Conservation (phyloP, 345 rosid species). For the Pistacia atlantica region DNA sequence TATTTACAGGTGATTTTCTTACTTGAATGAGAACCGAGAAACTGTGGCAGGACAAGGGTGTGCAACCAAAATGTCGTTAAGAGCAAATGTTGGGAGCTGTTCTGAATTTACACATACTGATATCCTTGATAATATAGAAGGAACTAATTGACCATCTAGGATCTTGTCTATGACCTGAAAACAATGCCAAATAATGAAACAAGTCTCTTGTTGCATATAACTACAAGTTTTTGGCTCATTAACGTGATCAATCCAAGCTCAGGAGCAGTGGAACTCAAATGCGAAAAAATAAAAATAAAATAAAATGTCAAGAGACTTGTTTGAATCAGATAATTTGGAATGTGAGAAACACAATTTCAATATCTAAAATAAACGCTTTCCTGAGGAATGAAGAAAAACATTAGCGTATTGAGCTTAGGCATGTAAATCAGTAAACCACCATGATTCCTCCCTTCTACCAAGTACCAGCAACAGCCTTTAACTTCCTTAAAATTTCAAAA, state of each 20-base stretch:
- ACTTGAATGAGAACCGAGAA: conserved; percentile 89
- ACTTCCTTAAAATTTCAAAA: background rate
- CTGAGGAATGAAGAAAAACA: background rate
- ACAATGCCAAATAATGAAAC: conserved; percentile 1
- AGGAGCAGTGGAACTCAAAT: background rate
- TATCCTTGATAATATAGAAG: conserved; percentile 66
- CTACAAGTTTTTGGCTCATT: background rate
- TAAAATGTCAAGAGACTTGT: background rate
- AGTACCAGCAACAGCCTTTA: background rate
- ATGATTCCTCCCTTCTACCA: background rate
- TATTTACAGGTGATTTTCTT: conserved; percentile 11
- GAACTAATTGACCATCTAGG: conserved; percentile 46
- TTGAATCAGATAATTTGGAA: background rate
- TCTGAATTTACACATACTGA: conserved; percentile 63
- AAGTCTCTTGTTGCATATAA: background rate
- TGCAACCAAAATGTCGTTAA: conserved; percentile 75
- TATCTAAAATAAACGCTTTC: background rate
- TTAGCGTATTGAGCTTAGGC: background rate
- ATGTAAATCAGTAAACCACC: no score
- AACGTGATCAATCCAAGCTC: background rate
- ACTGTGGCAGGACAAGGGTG: conserved; percentile 84
- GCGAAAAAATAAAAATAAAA: background rate
- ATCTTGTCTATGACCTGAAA: conserved; percentile 75
- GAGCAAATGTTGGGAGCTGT: conserved; percentile 57
- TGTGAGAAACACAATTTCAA: background rate